phyloP scores from a whole-genome alignment of 176 grass and related monocot genomes.

The Oryza longistaminata region DNA sequence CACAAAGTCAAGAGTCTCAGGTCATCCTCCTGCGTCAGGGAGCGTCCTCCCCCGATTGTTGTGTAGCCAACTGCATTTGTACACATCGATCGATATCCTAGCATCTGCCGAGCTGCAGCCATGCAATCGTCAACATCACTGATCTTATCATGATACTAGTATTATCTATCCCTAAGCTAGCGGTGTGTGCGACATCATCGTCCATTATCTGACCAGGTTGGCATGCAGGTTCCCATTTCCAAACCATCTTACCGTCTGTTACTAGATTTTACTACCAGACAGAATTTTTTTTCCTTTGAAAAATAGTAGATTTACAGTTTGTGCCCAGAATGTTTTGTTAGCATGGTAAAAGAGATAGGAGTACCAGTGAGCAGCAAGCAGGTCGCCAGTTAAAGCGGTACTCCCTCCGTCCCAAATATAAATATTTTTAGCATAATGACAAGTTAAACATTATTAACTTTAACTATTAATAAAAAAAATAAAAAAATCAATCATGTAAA shows the following conservation, averaged over 20 bases:
- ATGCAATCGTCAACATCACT: conserved; percentile 15
- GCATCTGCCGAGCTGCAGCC: background rate
- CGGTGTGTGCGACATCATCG: background rate
- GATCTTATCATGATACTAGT: too few relatives aligned
- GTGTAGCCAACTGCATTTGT: background rate
- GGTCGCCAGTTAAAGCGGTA: too few relatives aligned
- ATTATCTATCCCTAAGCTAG: background rate
- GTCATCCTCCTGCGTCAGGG: background rate
- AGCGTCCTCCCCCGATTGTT: background rate
- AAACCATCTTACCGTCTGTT: background rate
- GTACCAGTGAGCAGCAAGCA: too few relatives aligned
- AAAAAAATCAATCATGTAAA: too few relatives aligned
- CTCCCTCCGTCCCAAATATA: too few relatives aligned
- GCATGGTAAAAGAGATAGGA: too few relatives aligned
- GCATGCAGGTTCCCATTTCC: background rate
- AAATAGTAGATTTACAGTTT: background rate
- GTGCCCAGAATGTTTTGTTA: too few relatives aligned
- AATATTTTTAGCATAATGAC: too few relatives aligned
- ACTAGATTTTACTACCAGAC: background rate
- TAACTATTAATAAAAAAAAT: too few relatives aligned
- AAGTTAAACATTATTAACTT: too few relatives aligned
- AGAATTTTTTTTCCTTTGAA: background rate
- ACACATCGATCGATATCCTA: background rate
- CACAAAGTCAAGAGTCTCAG: too few relatives aligned
- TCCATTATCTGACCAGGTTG: background rate